phyloP scores from a whole-genome alignment of 495 filamentous ascomycete genomes.

The Hyaloscypha finlandica region DNA sequence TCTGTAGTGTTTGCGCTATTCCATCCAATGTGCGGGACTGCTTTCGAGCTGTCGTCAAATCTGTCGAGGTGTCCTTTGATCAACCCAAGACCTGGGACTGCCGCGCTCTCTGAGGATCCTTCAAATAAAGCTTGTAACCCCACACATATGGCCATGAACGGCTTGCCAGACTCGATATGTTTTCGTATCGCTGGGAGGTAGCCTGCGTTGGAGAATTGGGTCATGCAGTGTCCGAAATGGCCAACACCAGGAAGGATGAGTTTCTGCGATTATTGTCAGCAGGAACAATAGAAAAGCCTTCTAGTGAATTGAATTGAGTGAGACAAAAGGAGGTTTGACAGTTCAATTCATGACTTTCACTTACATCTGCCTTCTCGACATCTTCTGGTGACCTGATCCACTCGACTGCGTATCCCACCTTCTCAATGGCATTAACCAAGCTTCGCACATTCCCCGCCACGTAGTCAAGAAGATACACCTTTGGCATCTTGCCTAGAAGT shows the following conservation, averaged over 20 bases:
- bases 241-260: constrained; percentile 95
- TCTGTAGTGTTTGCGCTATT: constrained; percentile 69
- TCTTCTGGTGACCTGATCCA: constrained; percentile 88
- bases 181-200: constrained; percentile 77
- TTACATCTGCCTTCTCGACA: constrained; percentile 79
- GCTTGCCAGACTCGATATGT: constrained; percentile 85
- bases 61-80: constrained; percentile 70
- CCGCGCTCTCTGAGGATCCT: constrained; percentile 74
- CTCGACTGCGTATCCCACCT: constrained; percentile 86
- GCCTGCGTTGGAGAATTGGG: constrained; percentile 74
- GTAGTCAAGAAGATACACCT: constrained; percentile 85
- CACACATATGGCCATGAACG: constrained; percentile 98
- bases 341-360: constrained; percentile 18
- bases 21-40: constrained; percentile 98
- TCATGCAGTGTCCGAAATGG: constrained; percentile 94
- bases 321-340: too few species aligned
- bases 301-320: neutral
- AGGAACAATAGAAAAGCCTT: neutral
- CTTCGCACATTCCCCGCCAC: constrained; percentile 87
- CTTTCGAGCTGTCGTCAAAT: constrained; percentile 76
- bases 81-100: constrained; percentile 70
- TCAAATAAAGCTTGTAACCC: constrained; percentile 89
- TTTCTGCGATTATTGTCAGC: constrained; percentile 51
- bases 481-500: constrained; percentile 63
- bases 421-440: constrained; percentile 95